Base-by-base conservation (phyloP, 129 eudicot species). In the Saposhnikovia divaricata region DNA sequence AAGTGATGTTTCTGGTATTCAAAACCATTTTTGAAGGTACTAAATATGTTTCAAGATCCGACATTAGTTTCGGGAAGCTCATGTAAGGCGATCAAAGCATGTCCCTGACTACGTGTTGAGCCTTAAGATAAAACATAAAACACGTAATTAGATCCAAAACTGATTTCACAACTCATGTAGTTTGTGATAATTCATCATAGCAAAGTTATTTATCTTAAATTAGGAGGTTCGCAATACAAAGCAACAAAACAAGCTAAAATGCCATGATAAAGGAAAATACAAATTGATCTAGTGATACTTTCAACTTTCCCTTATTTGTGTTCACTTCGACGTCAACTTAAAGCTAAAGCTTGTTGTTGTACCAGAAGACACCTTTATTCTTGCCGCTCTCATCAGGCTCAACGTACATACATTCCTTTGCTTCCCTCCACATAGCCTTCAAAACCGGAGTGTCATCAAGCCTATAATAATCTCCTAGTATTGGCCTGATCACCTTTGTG, bases 401-500 rank as follows among this genome's bases (percentile, higher is more conserved):
- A 8, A 80, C 83, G 59, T 80, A 80, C 34, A 80, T 38, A 73
- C 83, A 80, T 42, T 80, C 83, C 72, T 72, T 73, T 44, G 78
- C 55, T 43, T 80, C 78, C 72, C 83, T 72, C 78, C 78, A 80
- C 78, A 80, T 71, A 14, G 83, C 83, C 83, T 80, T 80, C 23
- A 71, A 25, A 5, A 80, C 37, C 18, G 83, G 83, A 37, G 83
- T 80, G 44, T 63, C 83, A 12, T 73, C 83, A 10, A 73, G 75
- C 72, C 63, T 47, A n/a, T 80, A 80, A 42, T 80, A 80, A 13
- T 80, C 72, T 43, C 83, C 78, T 3, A 80, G 61, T 47, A 80
- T 73, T n/a, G 78, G 78, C 73, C 19, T 80, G 37, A 80, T 80
- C 28, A 65, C 79, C 69, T 80, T 80, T 15, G 83, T 80, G 38